Evolutionary conservation across 192 early-diverging fungal genomes (phyloP).

Genomic region (Gorgonomyces haynaldii): DNA sequence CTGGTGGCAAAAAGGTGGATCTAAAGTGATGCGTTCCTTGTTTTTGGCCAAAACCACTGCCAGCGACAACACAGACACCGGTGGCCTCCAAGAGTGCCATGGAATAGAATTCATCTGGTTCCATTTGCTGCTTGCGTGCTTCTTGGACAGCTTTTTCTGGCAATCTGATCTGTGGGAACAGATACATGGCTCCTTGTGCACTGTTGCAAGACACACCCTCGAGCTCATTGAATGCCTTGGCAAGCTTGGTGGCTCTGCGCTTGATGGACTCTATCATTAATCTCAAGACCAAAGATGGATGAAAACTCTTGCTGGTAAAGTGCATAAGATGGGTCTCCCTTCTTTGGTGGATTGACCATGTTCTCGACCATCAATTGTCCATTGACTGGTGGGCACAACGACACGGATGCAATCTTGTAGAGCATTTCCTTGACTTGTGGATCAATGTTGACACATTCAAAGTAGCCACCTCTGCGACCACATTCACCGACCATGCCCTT

Average conservation of each 20-base stretch:
- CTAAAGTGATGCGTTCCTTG: constrained; percentile 89
- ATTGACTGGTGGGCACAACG: constrained; percentile 85
- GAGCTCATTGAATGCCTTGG: constrained; percentile 65
- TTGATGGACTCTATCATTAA: constrained; percentile 48
- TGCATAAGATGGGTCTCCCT: constrained; percentile 65
- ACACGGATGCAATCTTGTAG: constrained; percentile 89
- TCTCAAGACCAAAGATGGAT: constrained; percentile 46
- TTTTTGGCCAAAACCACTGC: constrained; percentile 85
- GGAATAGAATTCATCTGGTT: constrained; percentile 84
- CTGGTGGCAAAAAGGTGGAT: constrained; percentile 89
- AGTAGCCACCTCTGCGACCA: constrained; percentile 93
- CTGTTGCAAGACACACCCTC: constrained; percentile 75
- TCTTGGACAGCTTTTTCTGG: constrained; percentile 67
- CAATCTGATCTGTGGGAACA: constrained; percentile 75
- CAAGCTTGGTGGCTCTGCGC: constrained; percentile 65
- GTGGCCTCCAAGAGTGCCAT: constrained; percentile 85
- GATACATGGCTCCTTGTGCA: constrained; percentile 91
- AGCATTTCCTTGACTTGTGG: constrained; percentile 63
- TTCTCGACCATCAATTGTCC: constrained; percentile 91
- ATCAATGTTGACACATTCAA: constrained; percentile 76
- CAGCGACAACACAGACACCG: constrained; percentile 93
- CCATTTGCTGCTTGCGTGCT: constrained; percentile 54
- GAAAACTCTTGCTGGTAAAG: constrained; percentile 61
- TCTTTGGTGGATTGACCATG: constrained; percentile 82
- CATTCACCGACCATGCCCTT: constrained; percentile 99